Evolutionary conservation across 345 rosid species (phyloP), one percentile per base, ranked within the genome.

Genomic region (Dipteronia sinensis): DNA sequence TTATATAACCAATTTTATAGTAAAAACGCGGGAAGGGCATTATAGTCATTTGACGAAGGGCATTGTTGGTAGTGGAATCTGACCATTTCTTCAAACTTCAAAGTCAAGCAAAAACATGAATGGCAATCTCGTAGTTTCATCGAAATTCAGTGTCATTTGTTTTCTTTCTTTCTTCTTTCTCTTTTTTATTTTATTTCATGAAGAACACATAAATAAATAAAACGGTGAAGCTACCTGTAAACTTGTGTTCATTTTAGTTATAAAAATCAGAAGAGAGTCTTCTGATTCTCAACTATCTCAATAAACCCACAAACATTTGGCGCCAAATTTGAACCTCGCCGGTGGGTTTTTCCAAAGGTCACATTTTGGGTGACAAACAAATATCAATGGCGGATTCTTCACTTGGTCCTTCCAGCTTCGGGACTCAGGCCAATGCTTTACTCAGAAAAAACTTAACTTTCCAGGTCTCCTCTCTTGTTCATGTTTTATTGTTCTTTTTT

Each of bases 401-500:
- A 15, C 75, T 31, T 38, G 84, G 78, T 77, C 85, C 84, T 59
- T 75, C 90, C 66, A 86, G 90, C 78, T 92, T 88, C 89, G 75
- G 89, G 83, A 83, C 92, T 51, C 96, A 85, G 79, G 92, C 94
- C 75, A 88, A 90, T 80, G 97, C 98, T 75, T 78, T 95, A 73
- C 88, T 93, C 71, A 79, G 95, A 19, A 95, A 95, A 91, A 95
- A 93, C 86, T 79, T 92, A 86, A 87, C 91, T 69, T 91, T 77
- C 78, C 99, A 93, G 97, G 99, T 95, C 44, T 29, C 47, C 51
- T 63, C 76, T 62, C 44, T 58, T 58, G 23, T 49, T 55, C 22
- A 44, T 27, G 25, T 16, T 56, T 20, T 34, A 34, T 34, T 34
- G 38, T 34, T 72, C 27, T 64, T 67, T 66, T 7, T 42, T 42